Evolutionary conservation across 768 basidiomycete genomes (phyloP).

Genomic region (Hortiboletus campestris): DNA sequence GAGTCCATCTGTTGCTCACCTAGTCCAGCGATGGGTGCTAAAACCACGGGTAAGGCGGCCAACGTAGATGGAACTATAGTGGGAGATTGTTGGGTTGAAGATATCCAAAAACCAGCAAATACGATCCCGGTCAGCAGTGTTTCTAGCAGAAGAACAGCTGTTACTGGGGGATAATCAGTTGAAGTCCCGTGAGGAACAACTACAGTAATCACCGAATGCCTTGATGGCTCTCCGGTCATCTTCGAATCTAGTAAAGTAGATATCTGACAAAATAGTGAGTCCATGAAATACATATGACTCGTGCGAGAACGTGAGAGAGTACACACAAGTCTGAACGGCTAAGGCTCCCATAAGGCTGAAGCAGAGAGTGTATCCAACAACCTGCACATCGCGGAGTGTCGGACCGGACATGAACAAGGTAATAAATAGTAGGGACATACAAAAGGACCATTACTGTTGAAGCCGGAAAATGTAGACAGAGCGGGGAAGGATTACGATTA

Average conservation of each 20-base stretch:
- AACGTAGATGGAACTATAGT: no score
- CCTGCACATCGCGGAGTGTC: not conserved
- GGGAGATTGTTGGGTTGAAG: no score
- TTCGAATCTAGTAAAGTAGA: conserved; percentile 20
- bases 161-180: conserved; percentile 4
- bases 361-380: conserved; percentile 14
- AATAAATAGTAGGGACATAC: not conserved
- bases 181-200: not conserved
- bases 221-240: conserved; percentile 14
- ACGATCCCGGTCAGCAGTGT: conserved; percentile 2
- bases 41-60: no score
- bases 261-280: conserved; percentile 1
- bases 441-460: conserved; percentile 9
- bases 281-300: no score
- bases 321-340: conserved; percentile 15
- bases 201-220: conserved; percentile 4
- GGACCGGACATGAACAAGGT: not conserved
- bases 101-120: conserved; percentile 13
- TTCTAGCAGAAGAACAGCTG: conserved; percentile 15
- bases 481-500: not conserved
- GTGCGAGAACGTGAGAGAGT: not conserved
- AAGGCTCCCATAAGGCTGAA: conserved; percentile 18
- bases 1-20: conserved; percentile 6
- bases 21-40: conserved; percentile 11
- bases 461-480: no score